Evolutionary conservation across 176 grass and related monocot genomes (phyloP), one percentile per base, ranked within the genome.

Genomic region (Oryza rufipogon): DNA sequence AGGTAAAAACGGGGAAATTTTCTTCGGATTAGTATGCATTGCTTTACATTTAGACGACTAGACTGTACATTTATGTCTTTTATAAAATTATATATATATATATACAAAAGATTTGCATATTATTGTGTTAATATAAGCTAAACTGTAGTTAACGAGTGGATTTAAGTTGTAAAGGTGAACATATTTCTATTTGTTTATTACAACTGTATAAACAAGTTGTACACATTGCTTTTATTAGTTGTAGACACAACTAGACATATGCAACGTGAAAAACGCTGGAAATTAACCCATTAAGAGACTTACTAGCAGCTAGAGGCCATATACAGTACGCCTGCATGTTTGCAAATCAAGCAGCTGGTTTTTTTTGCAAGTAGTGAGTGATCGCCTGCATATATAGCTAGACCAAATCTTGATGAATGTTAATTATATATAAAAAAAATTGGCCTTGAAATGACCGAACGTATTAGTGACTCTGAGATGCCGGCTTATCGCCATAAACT

Each of bases 391-490:
- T 54, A 17, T 17, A 54, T 90, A 86, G 79, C 26, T 90, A 73
- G 79, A 68, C 88, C 88, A 90, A 90, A 90, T 90, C 88, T 56
- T 9, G 45, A 83, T 20, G 79, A 79, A 39, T 48, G 10, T 66
- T 70, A 76, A 87, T 61, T 56, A 87, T 87, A 86, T 56, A 87
- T 87, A 86, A 65, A 87, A 75, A 80, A 80, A 32, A 32, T 32
- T 15, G 70, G 5, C 63, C 51, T 51, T 79, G 89, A 91, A 84
- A 91, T 87, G 89, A 91, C 89, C 23, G 30, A 74, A 80, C 85
- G 65, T 87, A 71, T 70, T 80, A 87, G 89, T 91, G 89, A 91
- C 85, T 36, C 70, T 70, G 32, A 91, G 89, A 91, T 91, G 85
- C 89, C 49, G 14, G 76, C 85, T 84, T 91, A 87, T 91, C 80